Evolutionary conservation across 2,329 filamentous ascomycete genomes (phyloP), one percentile per base, ranked within the genome.

Genomic region (Macroventuria anomochaeta): DNA sequence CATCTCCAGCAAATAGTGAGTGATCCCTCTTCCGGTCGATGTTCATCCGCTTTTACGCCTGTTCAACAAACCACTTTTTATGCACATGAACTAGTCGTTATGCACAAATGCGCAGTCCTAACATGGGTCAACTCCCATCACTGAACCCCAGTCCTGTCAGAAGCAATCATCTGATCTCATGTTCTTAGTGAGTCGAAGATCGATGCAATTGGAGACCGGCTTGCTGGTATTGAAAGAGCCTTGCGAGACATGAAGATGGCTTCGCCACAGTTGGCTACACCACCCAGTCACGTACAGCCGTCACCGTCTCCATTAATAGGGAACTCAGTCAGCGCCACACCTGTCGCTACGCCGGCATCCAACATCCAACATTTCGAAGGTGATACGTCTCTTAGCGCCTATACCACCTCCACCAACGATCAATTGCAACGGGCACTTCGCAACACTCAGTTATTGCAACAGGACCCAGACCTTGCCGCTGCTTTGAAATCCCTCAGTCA

Each of bases 1-100:
- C 32, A 70, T 77, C 21, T 76, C 75, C 3, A 61, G 71, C 32
- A 57, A 75, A 58, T 76, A 77, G 75, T 76, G 25, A 59, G 53
- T 55, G 11, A 6, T 15, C 2, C 25, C 12, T 26, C n/a, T n/a
- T n/a, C n/a, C n/a, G n/a, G n/a, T n/a, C n/a, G n/a, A n/a, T n/a
- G n/a, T n/a, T n/a, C n/a, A n/a, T n/a, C n/a, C n/a, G n/a, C n/a
- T n/a, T n/a, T n/a, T n/a, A n/a, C n/a, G n/a, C n/a, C n/a, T n/a
- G n/a, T n/a, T n/a, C n/a, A n/a, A n/a, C n/a, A n/a, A n/a, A n/a
- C n/a, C 2, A 13, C 8, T 2, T 39, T 12, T 12, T 7, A 6
- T 7, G 23, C 23, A n/a, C 23, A 26, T 17, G 13, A 26, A 20
- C 10, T 8, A 26, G 15, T 5, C 21, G n/a, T 3, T 28, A 11